Base-by-base conservation (phyloP, 192 early-diverging fungal genomes). In the Mycoemilia scoparia region DNA sequence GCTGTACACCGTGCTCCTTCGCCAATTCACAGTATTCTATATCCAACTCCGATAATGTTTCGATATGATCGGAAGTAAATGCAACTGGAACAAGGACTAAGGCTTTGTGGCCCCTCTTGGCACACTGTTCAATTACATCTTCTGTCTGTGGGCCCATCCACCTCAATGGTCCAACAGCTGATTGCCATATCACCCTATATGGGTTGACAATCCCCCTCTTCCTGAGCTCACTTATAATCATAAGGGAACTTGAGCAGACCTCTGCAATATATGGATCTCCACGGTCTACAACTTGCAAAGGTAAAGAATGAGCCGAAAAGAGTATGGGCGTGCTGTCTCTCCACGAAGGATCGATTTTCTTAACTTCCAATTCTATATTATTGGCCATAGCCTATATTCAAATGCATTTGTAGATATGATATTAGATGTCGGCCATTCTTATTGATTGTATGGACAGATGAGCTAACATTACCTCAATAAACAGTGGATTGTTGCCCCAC, bases 41-140 rank as follows among this genome's bases (percentile, higher is more conserved):
- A 56, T 97, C 92, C 32, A 97, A 64, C 69, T 97, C 92, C 70
- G 74, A 97, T 35, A 97, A 51, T 2, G 92, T 97, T 50, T 97
- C 92, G 29, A 97, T 82, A 49, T 97, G 92, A 46, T 97, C 92
- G 17, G 78, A 82, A 2, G 88, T 89, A 34, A 97, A 97, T 1
- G 92, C 88, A 48, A 97, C 79, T 1, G 92, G 92, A 2, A 97
- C 77, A 21, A 90, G 48, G 11, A 93, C 57, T 16, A 90, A 42
- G 46, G 91, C 74, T 24, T 76, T 84, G 42, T 78, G 55, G 0
- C 87, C 86, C 18, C 63, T 56, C 31, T 75, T 66, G 11, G 70
- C 87, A 47, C 82, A 71, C 7, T 74, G 76, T 33, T 76, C 55
- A 40, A 97, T 72, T 0, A 76, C 85, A 6, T 65, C 60, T 12